phyloP scores from a whole-genome alignment of 108 stramenopile genomes.

The Skeletonema menzelii region DNA sequence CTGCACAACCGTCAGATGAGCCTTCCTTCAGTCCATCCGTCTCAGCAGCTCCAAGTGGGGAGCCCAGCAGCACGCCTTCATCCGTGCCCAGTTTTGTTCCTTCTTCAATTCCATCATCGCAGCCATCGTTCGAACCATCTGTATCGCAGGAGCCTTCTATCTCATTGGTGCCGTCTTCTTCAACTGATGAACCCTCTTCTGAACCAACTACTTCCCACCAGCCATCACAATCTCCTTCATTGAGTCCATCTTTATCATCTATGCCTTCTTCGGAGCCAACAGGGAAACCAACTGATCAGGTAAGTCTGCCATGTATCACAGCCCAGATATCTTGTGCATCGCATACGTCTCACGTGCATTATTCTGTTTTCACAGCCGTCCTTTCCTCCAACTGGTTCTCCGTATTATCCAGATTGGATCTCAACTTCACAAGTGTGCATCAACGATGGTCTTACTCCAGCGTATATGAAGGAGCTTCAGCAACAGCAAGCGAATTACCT shows the following conservation, averaged over 20 bases:
- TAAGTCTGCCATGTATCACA: no score
- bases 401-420: slow-evolving; percentile 39
- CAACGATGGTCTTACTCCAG: slow-evolving; percentile 34
- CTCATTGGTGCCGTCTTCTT: background rate
- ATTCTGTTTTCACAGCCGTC: slow-evolving; percentile 19
- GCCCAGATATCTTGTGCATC: no score
- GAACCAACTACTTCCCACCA: background rate
- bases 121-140: background rate
- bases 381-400: slow-evolving; percentile 20
- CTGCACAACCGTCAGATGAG: background rate
- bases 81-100: background rate
- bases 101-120: background rate
- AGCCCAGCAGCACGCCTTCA: background rate
- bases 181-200: background rate
- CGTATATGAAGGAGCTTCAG: slow-evolving; percentile 26
- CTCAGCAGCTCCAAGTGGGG: background rate
- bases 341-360: background rate
- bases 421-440: slow-evolving; percentile 16
- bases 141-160: background rate
- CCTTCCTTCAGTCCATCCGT: background rate
- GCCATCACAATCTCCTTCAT: background rate
- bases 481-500: slow-evolving; percentile 22
- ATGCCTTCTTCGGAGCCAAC: background rate
- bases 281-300: background rate
- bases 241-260: background rate